phyloP scores from a whole-genome alignment of 352 stramenopile species.

The Pythium biforme region DNA sequence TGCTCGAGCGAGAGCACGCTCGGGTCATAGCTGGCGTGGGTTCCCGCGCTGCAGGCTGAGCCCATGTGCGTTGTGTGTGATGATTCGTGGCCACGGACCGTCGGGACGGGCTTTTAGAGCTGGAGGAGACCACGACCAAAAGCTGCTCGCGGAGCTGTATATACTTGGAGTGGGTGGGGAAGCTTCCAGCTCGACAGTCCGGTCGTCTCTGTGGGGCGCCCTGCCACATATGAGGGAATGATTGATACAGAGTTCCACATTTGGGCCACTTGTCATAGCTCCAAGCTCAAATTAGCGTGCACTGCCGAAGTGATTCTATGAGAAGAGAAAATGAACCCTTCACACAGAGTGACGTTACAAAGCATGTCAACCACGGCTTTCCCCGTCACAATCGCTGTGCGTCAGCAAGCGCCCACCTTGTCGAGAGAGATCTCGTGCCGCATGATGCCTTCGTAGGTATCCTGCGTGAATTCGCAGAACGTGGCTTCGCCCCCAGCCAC shows the following conservation, averaged over 20 bases:
- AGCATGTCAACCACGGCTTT: background rate
- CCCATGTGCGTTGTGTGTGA: constrained; percentile 33
- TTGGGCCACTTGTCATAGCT: background rate
- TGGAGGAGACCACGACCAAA: background rate
- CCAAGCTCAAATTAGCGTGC: constrained; percentile 4
- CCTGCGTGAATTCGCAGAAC: constrained; percentile 41
- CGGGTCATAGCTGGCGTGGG: constrained; percentile 28
- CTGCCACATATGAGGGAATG: background rate
- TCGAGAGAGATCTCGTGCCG: constrained; percentile 48
- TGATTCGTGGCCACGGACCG: background rate
- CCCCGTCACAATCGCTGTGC: background rate
- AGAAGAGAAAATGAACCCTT: background rate
- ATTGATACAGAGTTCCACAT: background rate
- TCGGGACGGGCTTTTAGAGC: no score
- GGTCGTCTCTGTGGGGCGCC: background rate
- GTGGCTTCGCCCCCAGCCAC: constrained; percentile 33
- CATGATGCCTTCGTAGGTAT: constrained; percentile 40
- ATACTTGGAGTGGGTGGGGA: background rate
- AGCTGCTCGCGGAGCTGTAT: background rate
- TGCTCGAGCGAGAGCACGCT: constrained; percentile 51
- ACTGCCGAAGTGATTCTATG: background rate
- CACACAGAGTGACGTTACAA: no score
- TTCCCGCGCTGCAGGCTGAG: constrained; percentile 35
- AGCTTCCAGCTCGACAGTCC: background rate
- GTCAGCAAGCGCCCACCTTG: constrained; percentile 25